Evolutionary conservation across 371 early-diverging fungal species (phyloP), one percentile per base, ranked within the genome.

Genomic region (Syncephalastrum sp.): DNA sequence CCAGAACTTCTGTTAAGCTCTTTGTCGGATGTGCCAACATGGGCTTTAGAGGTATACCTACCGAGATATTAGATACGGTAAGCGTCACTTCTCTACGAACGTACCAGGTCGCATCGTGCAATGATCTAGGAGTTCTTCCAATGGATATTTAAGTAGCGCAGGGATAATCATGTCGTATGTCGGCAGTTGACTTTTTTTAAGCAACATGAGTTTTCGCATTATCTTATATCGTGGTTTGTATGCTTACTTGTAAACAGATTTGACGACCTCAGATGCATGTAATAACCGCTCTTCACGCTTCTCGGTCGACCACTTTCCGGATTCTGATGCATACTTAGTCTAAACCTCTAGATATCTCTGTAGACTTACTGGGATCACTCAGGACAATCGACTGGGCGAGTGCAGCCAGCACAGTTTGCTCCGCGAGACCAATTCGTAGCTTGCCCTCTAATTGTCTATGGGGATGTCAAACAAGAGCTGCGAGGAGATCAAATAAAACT

Each of bases 11-110:
- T 0, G 91, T 87, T 12, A 99, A 75, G 49, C 91, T 86, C 72
- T 99, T 99, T 42, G 97, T 96, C 4, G 99, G 99, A 74, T 98
- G 97, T 0, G 99, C 99, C 65, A 99, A 82, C 99, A 99, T 99
- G n/a, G 99, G 99, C 64, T 99, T 98, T 23, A 99, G 80, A 3
- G 99, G 99, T 48, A 99, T 93, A 12, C 73, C 72, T 68, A 53
- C 17, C 12, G 38, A 10, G 33, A 42, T 44, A 25, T 42, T 19
- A 19, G 17, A 14, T 6, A 12, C 15, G 4, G 5, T 43, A 7
- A 42, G 13, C n/a, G 6, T 17, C 8, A 3, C 44, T 6, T 8
- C 47, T n/a, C 10, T 48, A 21, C 16, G 7, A 19, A 25, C 47
- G 10, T 75, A 77, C 94, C 95, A 61, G 98, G 96, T 16, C 91